Base-by-base conservation (phyloP, 768 basidiomycete species). In the Cubamyces sp. region DNA sequence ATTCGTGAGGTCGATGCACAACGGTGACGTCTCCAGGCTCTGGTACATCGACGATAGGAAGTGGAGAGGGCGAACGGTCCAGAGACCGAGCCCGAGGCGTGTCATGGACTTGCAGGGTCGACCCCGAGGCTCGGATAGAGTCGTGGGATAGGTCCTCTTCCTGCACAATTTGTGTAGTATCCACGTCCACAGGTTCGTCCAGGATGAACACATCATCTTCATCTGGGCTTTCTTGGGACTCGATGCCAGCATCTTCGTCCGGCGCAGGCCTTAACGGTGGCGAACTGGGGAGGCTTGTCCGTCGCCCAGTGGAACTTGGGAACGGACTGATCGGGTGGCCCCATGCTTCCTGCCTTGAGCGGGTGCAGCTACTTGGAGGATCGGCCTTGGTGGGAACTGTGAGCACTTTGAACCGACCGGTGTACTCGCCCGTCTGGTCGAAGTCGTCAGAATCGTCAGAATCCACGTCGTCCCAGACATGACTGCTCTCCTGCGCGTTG, bases 11-110 rank as follows among this genome's bases (percentile, higher is more conserved):
- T 19, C 53, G 41, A 11, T 62, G 55, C 16, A 25, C 55, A 18
- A 25, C 82, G 80, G 94, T 92, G 71, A 85, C 85, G 79, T 98
- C 97, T 76, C 98, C 94, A 15, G 26, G 14, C 21, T 58, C 46
- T 5, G 53, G 57, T 2, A 57, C 58, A 19, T 64, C 63, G 18
- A 64, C 58, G 25, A 64, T 52, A 5, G 63, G 63, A 5, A 64
- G 43, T 2, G 63, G 63, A 16, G 63, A 64, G n/a, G 63, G 63
- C 18, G 63, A 64, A 2, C 59, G 53, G 16, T 25, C 42, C 5
- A 39, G 57, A 3, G 55, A 34, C 16, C 49, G 37, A 23, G 45
- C 39, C n/a, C 16, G 25, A 11, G 26, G 26, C 0, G 37, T 49
- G 1, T 46, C 55, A 5, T 51, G 42, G 18, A 48, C 48, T 6